Base-by-base conservation (phyloP, 2,329 filamentous ascomycete species). In the Cladosporium halotolerans region DNA sequence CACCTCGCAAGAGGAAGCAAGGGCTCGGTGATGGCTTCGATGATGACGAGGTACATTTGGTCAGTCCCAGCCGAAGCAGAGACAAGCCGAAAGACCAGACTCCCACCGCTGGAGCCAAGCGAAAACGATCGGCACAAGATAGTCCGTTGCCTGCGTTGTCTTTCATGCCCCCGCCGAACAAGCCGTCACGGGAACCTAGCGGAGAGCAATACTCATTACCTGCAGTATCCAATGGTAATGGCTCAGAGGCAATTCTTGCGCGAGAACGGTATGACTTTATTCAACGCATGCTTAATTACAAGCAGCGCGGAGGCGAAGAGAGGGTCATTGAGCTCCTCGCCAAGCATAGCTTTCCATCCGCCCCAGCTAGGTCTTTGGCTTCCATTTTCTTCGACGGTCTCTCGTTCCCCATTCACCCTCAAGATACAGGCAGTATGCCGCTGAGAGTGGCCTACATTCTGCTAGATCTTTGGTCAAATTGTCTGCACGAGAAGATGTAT, bases 11-110 rank as follows among this genome's bases (percentile, higher is more conserved):
- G 55, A 63, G 60, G 46, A 56, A 59, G 40, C 56, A 57, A 6
- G 61, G 48, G 8, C 52, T 60, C 9, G 79, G 85, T 1, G 88
- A 93, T 68, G 88, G 88, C 0, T 93, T 93, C 62, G 86, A 91
- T 55, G 82, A 88, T 55, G 76, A 79, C 52, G 80, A 85, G 62
- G 74, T 84, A 9, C 59, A 55, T 9, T 43, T 60, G 46, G 51
- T 60, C 34, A 67, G 64, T 52, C 66, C 64, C 11, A 67, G 62
- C 56, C 60, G 57, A 45, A 80, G 75, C 49, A 69, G 67, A 45
- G 69, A 70, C 8, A 74, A 71, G 58, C 71, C 73, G 5, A 81
- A 78, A 63, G 71, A 76, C 41, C 67, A 68, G 9, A 84, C 81
- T 1, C 88, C 88, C 0, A 85, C 84, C 45, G 75, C 74, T 55